A percentile compares a stretch with the other conserved stretches of the same genome.
Evolutionary conservation across 1,284 basidiomycete species (phyloP).

Genomic region (Ceratobasidium sp.): DNA sequence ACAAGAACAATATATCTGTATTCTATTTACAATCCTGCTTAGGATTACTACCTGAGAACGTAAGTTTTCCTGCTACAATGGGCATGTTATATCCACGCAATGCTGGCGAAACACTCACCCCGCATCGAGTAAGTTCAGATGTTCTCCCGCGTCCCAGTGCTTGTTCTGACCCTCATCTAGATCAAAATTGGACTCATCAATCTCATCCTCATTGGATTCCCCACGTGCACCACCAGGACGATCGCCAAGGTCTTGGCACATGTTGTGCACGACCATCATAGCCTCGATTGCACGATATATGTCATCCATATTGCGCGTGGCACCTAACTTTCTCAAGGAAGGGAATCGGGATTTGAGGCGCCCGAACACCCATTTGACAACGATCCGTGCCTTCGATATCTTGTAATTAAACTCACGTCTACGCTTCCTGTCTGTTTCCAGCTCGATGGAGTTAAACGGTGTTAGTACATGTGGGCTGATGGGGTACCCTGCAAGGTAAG

Average conservation of each 20-base stretch:
- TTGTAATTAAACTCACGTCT: neutral
- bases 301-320: neutral
- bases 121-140: neutral
- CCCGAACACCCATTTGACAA: neutral
- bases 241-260: neutral
- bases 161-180: neutral
- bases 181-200: neutral
- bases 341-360: conserved; percentile 7
- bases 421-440: neutral
- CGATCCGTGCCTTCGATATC: neutral
- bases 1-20: no score
- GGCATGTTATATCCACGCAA: conserved; percentile 10
- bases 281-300: conserved; percentile 15
- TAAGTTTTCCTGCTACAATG: no score
- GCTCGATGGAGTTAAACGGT: neutral
- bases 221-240: neutral
- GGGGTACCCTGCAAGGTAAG: conserved; percentile 10
- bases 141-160: neutral
- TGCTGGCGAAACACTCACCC: neutral
- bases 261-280: conserved; percentile 2
- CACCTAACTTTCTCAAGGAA: neutral
- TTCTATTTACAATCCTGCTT: no score
- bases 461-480: neutral
- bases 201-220: no score
- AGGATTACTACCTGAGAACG: no score